Evolutionary conservation across 805 yeast species (phyloP).

Genomic region (Candida cerambycidarum): DNA sequence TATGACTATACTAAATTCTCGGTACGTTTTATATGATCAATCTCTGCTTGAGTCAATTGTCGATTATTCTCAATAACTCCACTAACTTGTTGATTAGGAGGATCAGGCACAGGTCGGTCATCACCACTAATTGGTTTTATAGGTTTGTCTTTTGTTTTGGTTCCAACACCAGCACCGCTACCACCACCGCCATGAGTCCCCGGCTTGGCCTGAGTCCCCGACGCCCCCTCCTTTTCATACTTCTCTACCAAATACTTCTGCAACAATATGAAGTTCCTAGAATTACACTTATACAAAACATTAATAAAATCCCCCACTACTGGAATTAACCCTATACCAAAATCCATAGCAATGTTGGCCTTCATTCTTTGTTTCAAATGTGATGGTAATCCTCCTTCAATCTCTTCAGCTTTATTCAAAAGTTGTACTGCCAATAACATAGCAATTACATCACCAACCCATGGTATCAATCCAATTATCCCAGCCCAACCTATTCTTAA

Average conservation of each 20-base stretch:
- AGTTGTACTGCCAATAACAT: conserved; percentile 29
- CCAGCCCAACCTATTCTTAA: conserved; percentile 44
- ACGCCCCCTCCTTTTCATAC: conserved; percentile 15
- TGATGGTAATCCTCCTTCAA: conserved; percentile 41
- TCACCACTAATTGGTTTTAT: neutral
- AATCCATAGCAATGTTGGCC: conserved; percentile 40
- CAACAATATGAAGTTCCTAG: conserved; percentile 63
- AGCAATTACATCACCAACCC: conserved; percentile 39
- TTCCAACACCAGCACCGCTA: too few relatives aligned
- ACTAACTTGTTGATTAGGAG: neutral
- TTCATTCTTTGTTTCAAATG: conserved; percentile 32
- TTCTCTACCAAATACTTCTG: conserved; percentile 38
- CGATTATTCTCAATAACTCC: conserved; percentile 1
- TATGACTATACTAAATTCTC: conserved; percentile 8
- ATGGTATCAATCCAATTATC: conserved; percentile 40
- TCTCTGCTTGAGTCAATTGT: neutral
- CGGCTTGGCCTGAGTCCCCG: too few relatives aligned
- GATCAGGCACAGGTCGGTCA: neutral
- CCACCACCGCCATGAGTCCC: too few relatives aligned
- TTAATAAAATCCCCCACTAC: conserved; percentile 71
- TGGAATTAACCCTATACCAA: conserved; percentile 55
- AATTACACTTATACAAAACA: conserved; percentile 73
- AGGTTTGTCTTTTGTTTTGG: too few relatives aligned
- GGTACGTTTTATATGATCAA: conserved; percentile 1
- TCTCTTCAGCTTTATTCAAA: conserved; percentile 29